Conservation (phyloP, 345 rosid species). For the Toxicodendron radicans region DNA sequence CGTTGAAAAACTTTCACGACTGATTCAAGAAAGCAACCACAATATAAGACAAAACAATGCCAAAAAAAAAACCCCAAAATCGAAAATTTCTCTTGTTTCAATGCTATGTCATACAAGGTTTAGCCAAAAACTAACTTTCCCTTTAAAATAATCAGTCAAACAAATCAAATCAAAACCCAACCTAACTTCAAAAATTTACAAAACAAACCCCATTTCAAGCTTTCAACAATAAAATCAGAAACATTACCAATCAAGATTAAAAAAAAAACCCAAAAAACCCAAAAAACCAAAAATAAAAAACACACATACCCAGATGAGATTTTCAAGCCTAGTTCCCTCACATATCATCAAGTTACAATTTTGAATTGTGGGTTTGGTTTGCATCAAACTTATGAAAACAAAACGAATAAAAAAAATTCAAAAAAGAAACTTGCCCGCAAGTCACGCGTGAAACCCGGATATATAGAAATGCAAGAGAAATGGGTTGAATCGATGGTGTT, state of each 20-base stretch:
- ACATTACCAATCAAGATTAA: slow-evolving; percentile 19
- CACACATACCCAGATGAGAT: slow-evolving; percentile 33
- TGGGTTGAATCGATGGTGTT: slow-evolving; percentile 28
- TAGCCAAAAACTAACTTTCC: slow-evolving; percentile 15
- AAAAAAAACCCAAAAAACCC: too few species aligned
- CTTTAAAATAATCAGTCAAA: slow-evolving; percentile 18
- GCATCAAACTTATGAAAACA: background rate
- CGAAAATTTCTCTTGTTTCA: background rate
- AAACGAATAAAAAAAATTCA: background rate
- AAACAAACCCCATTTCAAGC: slow-evolving; percentile 17
- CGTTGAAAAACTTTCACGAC: slow-evolving; percentile 4
- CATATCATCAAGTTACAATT: slow-evolving; percentile 14
- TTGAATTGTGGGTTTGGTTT: slow-evolving; percentile 10
- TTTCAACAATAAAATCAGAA: slow-evolving; percentile 6
- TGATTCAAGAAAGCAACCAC: slow-evolving; percentile 18
- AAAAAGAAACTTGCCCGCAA: slow-evolving; percentile 11
- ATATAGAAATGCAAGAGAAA: slow-evolving; percentile 25
- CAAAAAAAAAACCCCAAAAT: background rate
- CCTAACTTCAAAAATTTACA: slow-evolving; percentile 2
- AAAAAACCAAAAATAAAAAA: background rate
- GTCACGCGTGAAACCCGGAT: slow-evolving; percentile 31
- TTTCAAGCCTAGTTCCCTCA: slow-evolving; percentile 19
- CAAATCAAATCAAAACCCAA: slow-evolving; percentile 20
- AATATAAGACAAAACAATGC: slow-evolving; percentile 23
- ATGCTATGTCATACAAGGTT: slow-evolving; percentile 20